Evolutionary conservation across 2,329 filamentous ascomycete species (phyloP).

Genomic region (Penicillium expansum): DNA sequence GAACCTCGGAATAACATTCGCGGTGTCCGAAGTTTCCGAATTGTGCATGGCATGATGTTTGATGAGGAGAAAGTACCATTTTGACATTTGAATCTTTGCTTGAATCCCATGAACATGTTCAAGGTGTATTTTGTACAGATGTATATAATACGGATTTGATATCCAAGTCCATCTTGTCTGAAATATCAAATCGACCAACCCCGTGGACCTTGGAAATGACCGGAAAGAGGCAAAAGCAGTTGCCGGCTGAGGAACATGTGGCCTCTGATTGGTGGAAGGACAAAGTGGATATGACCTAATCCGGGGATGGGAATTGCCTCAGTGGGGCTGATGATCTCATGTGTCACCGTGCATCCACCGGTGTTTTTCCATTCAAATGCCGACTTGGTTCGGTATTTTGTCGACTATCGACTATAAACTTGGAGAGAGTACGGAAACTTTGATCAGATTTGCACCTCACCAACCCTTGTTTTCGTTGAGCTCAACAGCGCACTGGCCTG

Average conservation of each 20-base stretch:
- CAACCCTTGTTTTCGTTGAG: neutral
- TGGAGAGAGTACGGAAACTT: too few species aligned
- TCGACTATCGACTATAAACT: neutral
- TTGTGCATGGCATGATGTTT: neutral
- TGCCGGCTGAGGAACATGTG: slow-evolving; percentile 10
- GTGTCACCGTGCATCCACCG: neutral
- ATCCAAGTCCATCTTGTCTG: neutral
- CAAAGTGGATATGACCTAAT: slow-evolving; percentile 4
- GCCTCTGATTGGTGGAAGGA: slow-evolving; percentile 15
- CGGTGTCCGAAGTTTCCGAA: slow-evolving; percentile 8
- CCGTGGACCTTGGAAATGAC: neutral
- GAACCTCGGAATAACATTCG: slow-evolving; percentile 10
- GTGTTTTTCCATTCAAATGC: slow-evolving; percentile 14
- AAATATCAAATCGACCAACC: neutral
- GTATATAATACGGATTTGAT: neutral
- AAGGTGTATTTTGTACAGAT: neutral
- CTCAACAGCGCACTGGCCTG: neutral
- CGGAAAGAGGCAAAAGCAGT: slow-evolving; percentile 6
- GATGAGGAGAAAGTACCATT: neutral
- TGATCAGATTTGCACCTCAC: neutral
- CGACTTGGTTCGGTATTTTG: slow-evolving; percentile 1
- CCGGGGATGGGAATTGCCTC: slow-evolving; percentile 14
- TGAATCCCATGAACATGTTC: too few species aligned
- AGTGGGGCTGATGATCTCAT: slow-evolving; percentile 12
- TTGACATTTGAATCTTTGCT: neutral